Conservation (phyloP, 805 yeast species). For the Starmera amethionina region DNA sequence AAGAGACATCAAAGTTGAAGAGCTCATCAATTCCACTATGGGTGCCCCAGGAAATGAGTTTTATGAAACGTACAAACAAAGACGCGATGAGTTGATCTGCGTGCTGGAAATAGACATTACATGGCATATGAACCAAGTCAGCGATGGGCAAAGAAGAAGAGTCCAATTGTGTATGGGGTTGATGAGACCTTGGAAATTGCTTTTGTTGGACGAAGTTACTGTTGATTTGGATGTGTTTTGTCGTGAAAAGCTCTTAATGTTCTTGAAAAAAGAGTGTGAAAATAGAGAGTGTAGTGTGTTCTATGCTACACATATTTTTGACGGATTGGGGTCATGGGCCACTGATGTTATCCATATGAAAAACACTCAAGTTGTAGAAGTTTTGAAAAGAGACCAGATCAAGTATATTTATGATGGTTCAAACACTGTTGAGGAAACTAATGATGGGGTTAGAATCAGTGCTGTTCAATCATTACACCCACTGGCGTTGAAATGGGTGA, state of each 20-base stretch:
- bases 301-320: slow-evolving; percentile 95
- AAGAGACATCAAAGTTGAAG: slow-evolving; percentile 81
- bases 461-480: slow-evolving; percentile 57
- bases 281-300: slow-evolving; percentile 66
- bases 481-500: slow-evolving; percentile 59
- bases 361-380: slow-evolving; percentile 43
- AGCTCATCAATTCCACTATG: slow-evolving; percentile 73
- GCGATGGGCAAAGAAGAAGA: slow-evolving; percentile 92
- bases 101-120: slow-evolving; percentile 76
- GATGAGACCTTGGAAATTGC: slow-evolving; percentile 78
- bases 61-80: slow-evolving; percentile 36
- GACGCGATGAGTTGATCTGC: slow-evolving; percentile 68
- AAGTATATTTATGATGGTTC: slow-evolving; percentile 9
- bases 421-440: slow-evolving; percentile 9
- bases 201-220: slow-evolving; percentile 92
- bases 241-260: slow-evolving; percentile 60
- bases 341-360: slow-evolving; percentile 65
- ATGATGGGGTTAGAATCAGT: slow-evolving; percentile 24
- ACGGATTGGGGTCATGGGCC: slow-evolving; percentile 90
- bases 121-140: slow-evolving; percentile 89
- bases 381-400: slow-evolving; percentile 20
- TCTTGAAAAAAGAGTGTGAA: slow-evolving; percentile 65
- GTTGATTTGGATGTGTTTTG: slow-evolving; percentile 94
- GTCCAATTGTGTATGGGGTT: slow-evolving; percentile 94
- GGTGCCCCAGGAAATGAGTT: slow-evolving; percentile 31